A percentile compares a stretch with the other conserved stretches of the same genome.
Conservation (phyloP, 2,329 filamentous ascomycete species). For the Ophidiomyces ophidiicola region DNA sequence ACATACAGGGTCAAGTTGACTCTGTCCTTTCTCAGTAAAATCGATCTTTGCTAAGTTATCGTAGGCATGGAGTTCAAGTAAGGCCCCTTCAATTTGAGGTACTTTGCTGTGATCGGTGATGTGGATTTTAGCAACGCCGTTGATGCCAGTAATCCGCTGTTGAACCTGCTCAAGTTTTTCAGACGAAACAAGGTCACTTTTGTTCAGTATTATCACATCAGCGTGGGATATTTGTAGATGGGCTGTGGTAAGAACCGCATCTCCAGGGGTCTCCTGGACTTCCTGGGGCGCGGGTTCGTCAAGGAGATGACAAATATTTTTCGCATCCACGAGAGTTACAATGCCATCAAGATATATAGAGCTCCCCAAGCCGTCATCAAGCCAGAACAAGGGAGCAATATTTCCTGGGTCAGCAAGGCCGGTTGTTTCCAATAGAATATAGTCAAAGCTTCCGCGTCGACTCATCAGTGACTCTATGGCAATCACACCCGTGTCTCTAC, state of each 20-base stretch:
- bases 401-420: slow-evolving; percentile 92
- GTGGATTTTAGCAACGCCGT: slow-evolving; percentile 73
- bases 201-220: slow-evolving; percentile 90
- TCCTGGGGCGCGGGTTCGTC: slow-evolving; percentile 49
- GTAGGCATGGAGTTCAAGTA: slow-evolving; percentile 88
- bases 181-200: slow-evolving; percentile 66
- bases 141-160: slow-evolving; percentile 68
- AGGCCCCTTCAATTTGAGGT: slow-evolving; percentile 67
- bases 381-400: slow-evolving; percentile 91
- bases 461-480: slow-evolving; percentile 95
- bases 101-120: slow-evolving; percentile 69
- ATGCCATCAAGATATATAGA: slow-evolving; percentile 96
- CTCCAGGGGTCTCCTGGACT: slow-evolving; percentile 31
- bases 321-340: slow-evolving; percentile 88
- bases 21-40: slow-evolving; percentile 65
- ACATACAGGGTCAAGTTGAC: slow-evolving; percentile 73
- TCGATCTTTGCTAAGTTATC: slow-evolving; percentile 65
- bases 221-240: slow-evolving; percentile 96
- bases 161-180: slow-evolving; percentile 58
- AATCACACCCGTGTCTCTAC: slow-evolving; percentile 76
- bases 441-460: slow-evolving; percentile 86
- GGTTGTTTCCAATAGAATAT: slow-evolving; percentile 92
- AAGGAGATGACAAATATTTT: slow-evolving; percentile 72
- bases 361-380: slow-evolving; percentile 88
- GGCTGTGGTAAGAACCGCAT: slow-evolving; percentile 72